These are phyloP conservation scores for Tolypocladium album DNA, from an alignment of 2,329 filamentous ascomycete genomes.

Conservation along the genomic window DNA sequence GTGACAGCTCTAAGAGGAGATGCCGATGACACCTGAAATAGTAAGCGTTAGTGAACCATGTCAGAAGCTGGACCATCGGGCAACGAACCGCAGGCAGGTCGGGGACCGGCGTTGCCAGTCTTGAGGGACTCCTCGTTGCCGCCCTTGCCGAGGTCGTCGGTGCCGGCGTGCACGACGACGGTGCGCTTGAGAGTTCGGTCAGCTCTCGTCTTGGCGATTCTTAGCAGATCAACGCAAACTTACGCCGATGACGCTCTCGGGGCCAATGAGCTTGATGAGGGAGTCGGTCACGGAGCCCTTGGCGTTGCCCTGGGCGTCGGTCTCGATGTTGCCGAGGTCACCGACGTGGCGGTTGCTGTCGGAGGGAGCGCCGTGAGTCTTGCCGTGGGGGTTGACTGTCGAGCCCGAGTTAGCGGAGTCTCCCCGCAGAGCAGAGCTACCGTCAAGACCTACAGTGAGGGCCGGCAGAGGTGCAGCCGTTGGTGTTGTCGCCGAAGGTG, in stretches of 20 bases:
- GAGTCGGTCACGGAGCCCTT: constrained; percentile 72
- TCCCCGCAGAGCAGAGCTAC: not conserved
- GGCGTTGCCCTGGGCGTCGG: constrained; percentile 83
- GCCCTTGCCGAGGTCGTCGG: constrained; percentile 92
- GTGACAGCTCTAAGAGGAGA: constrained; percentile 50
- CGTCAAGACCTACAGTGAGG: constrained; percentile 70
- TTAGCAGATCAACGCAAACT: constrained; percentile 14
- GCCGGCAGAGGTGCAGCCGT: constrained; percentile 96
- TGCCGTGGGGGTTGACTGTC: constrained; percentile 86
- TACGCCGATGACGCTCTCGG: constrained; percentile 90
- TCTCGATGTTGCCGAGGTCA: constrained; percentile 95
- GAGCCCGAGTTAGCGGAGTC: constrained; percentile 4
- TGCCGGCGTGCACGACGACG: constrained; percentile 87
- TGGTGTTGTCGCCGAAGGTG: constrained; percentile 99
- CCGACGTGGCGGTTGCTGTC: constrained; percentile 89
- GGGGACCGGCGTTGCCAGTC: constrained; percentile 89
- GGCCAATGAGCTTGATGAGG: constrained; percentile 89
- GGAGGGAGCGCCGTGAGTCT: constrained; percentile 79
- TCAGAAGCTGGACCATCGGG: not conserved
- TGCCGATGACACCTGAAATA: constrained; percentile 71
- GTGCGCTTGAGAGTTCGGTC: constrained; percentile 55
- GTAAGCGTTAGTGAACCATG: not conserved
- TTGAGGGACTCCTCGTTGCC: constrained; percentile 91
- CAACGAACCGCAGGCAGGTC: constrained; percentile 85
- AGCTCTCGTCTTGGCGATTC: not conserved